Evolutionary conservation across 2,329 filamentous ascomycete species (phyloP).

Genomic region (Ophiostoma novo-ulmi): DNA sequence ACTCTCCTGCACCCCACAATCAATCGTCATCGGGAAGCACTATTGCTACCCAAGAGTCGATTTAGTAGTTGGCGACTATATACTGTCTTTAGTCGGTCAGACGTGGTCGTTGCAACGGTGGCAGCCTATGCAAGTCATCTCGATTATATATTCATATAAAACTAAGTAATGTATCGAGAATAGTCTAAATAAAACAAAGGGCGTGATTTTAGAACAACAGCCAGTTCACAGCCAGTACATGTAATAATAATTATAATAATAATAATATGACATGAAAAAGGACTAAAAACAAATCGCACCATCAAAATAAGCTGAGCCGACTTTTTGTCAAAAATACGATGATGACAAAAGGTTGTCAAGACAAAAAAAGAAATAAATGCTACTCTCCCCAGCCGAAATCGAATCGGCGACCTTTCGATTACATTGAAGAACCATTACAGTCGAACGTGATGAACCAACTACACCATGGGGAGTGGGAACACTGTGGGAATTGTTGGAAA

Average conservation of each 20-base stretch:
- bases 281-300: too few species aligned
- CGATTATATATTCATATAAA: too few species aligned
- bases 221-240: too few species aligned
- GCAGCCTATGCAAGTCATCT: not conserved
- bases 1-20: slow-evolving; percentile 4
- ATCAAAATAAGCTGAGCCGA: too few species aligned
- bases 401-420: slow-evolving; percentile 15
- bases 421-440: slow-evolving; percentile 15
- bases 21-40: not conserved
- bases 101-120: not conserved
- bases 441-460: slow-evolving; percentile 15
- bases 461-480: slow-evolving; percentile 10
- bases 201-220: too few species aligned
- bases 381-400: slow-evolving; percentile 11
- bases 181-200: too few species aligned
- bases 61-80: not conserved
- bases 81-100: not conserved
- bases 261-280: too few species aligned
- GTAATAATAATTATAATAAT: too few species aligned
- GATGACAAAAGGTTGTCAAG: not conserved
- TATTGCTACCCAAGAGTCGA: slow-evolving; percentile 6
- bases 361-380: not conserved
- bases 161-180: too few species aligned
- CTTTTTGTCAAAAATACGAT: too few species aligned
- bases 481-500: slow-evolving; percentile 8